Evolutionary conservation across 2,329 filamentous ascomycete genomes (phyloP).

Genomic region (Ceratocystis huliohia): DNA sequence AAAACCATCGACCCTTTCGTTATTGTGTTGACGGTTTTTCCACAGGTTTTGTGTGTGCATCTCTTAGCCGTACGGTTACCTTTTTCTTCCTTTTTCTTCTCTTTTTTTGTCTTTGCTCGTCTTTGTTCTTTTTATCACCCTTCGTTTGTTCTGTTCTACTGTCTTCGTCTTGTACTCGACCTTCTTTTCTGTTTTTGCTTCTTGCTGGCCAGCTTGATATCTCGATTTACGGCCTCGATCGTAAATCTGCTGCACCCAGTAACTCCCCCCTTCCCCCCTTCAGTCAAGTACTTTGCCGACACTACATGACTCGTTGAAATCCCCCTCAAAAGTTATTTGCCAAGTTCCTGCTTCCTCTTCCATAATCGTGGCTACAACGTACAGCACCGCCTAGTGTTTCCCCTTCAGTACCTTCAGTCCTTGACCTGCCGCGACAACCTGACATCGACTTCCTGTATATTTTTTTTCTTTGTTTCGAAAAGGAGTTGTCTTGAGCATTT

Average conservation of each 20-base stretch:
- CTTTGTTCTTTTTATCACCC: constrained; percentile 1
- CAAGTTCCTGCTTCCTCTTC: neutral
- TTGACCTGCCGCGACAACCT: neutral
- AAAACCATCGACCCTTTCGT: constrained; percentile 15
- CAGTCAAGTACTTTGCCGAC: neutral
- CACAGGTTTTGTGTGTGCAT: constrained; percentile 21
- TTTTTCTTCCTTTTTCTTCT: constrained; percentile 12
- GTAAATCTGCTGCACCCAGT: constrained; percentile 17
- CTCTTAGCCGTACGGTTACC: constrained; percentile 7
- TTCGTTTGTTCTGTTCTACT: neutral
- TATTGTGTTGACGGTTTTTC: constrained; percentile 13
- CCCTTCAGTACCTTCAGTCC: neutral
- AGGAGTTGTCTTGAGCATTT: constrained; percentile 1
- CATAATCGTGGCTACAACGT: constrained; percentile 1
- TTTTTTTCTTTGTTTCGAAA: neutral
- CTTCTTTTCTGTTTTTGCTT: constrained; percentile 8
- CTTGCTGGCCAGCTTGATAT: constrained; percentile 17
- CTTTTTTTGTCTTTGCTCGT: constrained; percentile 8
- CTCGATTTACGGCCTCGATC: constrained; percentile 14
- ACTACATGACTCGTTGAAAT: neutral
- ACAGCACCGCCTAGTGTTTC: neutral
- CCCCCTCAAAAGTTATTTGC: constrained; percentile 1
- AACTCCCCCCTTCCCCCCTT: neutral
- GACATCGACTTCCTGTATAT: constrained; percentile 6
- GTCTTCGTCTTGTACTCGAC: constrained; percentile 7